Evolutionary conservation across 768 basidiomycete species (phyloP), one percentile per base, ranked within the genome.

Genomic region (Butyriboletus loyo): DNA sequence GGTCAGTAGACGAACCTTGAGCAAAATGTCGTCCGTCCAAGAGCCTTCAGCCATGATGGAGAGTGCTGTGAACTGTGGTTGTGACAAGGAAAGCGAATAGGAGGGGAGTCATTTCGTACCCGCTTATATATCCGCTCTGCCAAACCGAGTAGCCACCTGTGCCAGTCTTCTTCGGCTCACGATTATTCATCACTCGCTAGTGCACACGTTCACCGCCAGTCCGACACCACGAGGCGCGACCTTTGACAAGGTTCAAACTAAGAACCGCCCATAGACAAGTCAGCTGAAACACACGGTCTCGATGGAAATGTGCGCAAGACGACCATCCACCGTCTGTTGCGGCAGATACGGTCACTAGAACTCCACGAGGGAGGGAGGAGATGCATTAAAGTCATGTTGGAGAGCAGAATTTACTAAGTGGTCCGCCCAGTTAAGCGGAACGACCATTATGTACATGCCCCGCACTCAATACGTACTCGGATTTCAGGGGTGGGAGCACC

Each of bases 1-100:
- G 28, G 5, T 1, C 13, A 27, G 8, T 24, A 32, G 11, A 66
- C 66, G 1, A 43, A 84, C 87, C 79, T 96, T 94, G 77, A 94
- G 82, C 35, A 86, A 60, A 57, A 95, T 83, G 15, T 82, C 86
- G 66, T 95, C 91, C 59, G 76, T 86, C 89, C 91, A 89, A 4
- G 60, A 54, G 47, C 59, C 50, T 69, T 81, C 78, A 56, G 83
- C 72, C 82, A 85, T 83, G 63, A 62, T 76, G 57, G 19, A 31
- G 7, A 30, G 22, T 44, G 45, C 25, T 21, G 53, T 38, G 31
- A 27, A 27, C 13, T 25, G 38, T 32, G 19, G 54, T 49, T 28
- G 34, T 22, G 28, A 28, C 6, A 47, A 32, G 35, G 47, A 46
- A 47, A 31, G 42, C 46, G 45, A 54, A 31, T 11, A 60, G 65